phyloP scores from a whole-genome alignment of 106 monocot genomes.

The Allium cepa region DNA sequence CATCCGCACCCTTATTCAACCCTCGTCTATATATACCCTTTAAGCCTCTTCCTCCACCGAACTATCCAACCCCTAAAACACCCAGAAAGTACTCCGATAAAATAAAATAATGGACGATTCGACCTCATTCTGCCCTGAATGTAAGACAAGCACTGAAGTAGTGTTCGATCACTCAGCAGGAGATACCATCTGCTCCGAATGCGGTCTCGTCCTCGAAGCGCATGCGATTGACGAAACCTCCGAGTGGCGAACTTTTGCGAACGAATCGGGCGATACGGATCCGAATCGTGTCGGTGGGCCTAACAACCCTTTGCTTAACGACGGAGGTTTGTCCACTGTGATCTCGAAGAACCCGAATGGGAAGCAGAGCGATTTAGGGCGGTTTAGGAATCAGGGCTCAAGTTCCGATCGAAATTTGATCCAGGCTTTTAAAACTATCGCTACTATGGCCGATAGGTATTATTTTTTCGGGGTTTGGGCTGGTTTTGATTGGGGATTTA shows the following conservation, averaged over 20 bases:
- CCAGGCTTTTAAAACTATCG: conserved; percentile 19
- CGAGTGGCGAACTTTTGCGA: conserved; percentile 25
- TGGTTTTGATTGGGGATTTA: neutral
- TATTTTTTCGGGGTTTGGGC: neutral
- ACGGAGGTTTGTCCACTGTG: conserved; percentile 19
- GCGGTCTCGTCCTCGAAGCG: conserved; percentile 29
- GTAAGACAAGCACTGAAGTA: conserved; percentile 22
- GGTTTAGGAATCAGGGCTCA: conserved; percentile 18
- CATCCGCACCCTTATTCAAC: neutral
- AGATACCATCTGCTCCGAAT: conserved; percentile 21
- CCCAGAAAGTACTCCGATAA: neutral
- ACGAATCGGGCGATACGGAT: conserved; percentile 21
- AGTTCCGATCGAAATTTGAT: conserved; percentile 17
- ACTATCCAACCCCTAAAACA: neutral
- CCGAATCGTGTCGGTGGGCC: conserved; percentile 24
- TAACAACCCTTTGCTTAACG: conserved; percentile 15
- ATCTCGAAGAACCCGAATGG: conserved; percentile 19
- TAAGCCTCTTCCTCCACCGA: neutral
- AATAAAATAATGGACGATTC: conserved; percentile 5
- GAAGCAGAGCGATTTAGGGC: conserved; percentile 12
- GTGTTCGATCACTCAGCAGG: conserved; percentile 27
- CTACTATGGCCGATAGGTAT: conserved; percentile 25
- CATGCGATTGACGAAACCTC: conserved; percentile 27
- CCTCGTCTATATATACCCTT: too few species aligned
- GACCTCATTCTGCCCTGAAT: conserved; percentile 19